These are phyloP conservation scores for Ceratocystis papillata DNA, from an alignment of 2,329 filamentous ascomycete species.

Conservation along the genomic window DNA sequence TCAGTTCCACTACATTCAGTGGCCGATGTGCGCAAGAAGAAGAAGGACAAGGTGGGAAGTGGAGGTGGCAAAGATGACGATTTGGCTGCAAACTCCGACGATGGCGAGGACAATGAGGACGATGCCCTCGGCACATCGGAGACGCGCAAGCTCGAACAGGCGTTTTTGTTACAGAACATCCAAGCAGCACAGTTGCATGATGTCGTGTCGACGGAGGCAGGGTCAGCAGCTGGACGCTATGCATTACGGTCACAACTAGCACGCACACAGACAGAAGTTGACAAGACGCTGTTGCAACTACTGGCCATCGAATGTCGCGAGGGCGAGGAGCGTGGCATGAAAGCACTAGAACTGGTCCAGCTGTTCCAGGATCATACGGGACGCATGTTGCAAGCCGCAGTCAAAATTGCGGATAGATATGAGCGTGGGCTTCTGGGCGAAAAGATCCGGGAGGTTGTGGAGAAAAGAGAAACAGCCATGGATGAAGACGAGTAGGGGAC, in stretches of 20 bases:
- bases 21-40: slow-evolving; percentile 28
- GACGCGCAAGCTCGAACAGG: slow-evolving; percentile 60
- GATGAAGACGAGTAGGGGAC: slow-evolving; percentile 15
- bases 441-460: slow-evolving; percentile 58
- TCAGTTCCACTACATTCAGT: slow-evolving; percentile 56
- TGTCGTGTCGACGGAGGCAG: slow-evolving; percentile 51
- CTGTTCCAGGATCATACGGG: slow-evolving; percentile 77
- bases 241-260: slow-evolving; percentile 57
- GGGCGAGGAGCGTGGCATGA: slow-evolving; percentile 88
- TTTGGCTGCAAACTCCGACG: slow-evolving; percentile 29
- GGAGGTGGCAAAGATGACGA: slow-evolving; percentile 31
- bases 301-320: slow-evolving; percentile 83
- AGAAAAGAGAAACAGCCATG: slow-evolving; percentile 14
- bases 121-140: slow-evolving; percentile 36
- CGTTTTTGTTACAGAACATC: slow-evolving; percentile 64
- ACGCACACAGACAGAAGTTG: slow-evolving; percentile 68
- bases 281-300: slow-evolving; percentile 82
- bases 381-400: slow-evolving; percentile 82
- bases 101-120: slow-evolving; percentile 31
- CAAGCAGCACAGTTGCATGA: slow-evolving; percentile 66
- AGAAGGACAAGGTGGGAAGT: slow-evolving; percentile 30
- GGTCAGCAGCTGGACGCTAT: slow-evolving; percentile 29
- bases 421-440: slow-evolving; percentile 67
- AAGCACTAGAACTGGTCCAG: slow-evolving; percentile 78
- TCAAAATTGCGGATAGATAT: slow-evolving; percentile 80